These are phyloP conservation scores for Trypanosoma theileri DNA, from an alignment of 208 protist species.

Conservation along the genomic window DNA sequence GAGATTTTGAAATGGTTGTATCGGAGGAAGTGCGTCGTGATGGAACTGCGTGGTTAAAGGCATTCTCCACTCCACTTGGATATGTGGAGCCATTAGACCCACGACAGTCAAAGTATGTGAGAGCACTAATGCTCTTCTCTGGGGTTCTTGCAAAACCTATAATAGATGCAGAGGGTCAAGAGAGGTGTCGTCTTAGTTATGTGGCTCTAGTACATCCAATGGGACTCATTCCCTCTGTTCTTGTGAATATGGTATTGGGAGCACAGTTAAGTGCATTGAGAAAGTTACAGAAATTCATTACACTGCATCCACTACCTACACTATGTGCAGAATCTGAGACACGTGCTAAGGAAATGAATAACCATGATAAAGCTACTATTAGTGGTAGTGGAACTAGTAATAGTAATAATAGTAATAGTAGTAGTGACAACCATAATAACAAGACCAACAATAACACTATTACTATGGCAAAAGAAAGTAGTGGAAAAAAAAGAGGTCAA, in stretches of 20 bases:
- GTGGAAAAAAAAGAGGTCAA: not conserved
- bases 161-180: not conserved
- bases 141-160: conserved; percentile 60
- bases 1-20: conserved; percentile 81
- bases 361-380: not conserved
- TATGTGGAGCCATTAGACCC: conserved; percentile 57
- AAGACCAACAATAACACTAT: not conserved
- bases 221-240: conserved; percentile 58
- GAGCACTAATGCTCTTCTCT: conserved; percentile 58
- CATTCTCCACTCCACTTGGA: conserved; percentile 64
- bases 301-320: conserved; percentile 32
- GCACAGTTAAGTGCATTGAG: conserved; percentile 48
- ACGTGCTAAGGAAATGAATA: not conserved
- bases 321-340: conserved; percentile 8
- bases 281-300: conserved; percentile 52
- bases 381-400: too few relatives aligned
- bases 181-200: conserved; percentile 64
- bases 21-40: conserved; percentile 53
- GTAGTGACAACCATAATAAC: too few relatives aligned
- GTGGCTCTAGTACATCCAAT: conserved; percentile 77
- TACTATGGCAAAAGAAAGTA: not conserved
- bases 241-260: conserved; percentile 69
- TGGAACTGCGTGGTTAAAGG: conserved; percentile 65
- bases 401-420: too few relatives aligned
- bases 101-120: conserved; percentile 63